Percentiles rank a stretch among this genome's conserved stretches.
These are phyloP conservation scores for Rhodotorula sp. DNA, from an alignment of 1,284 basidiomycete species.

Conservation along the genomic window DNA sequence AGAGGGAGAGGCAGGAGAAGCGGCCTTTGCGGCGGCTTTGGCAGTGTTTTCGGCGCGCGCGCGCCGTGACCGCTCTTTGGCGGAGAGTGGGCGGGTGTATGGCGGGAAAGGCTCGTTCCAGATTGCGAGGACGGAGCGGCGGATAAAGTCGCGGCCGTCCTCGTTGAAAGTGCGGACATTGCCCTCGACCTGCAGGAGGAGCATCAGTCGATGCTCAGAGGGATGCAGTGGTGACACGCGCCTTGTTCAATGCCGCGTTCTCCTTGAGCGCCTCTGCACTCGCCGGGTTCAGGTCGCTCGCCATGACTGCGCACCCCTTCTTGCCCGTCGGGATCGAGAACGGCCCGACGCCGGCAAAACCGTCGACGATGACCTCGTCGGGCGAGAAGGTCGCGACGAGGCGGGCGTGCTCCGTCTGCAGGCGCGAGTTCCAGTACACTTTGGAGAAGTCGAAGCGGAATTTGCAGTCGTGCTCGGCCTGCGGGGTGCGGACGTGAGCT, in stretches of 20 bases:
- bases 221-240: slow-evolving; percentile 49
- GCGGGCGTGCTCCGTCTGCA: slow-evolving; percentile 87
- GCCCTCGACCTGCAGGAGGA: slow-evolving; percentile 62
- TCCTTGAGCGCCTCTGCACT: slow-evolving; percentile 74
- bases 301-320: slow-evolving; percentile 78
- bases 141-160: slow-evolving; percentile 85
- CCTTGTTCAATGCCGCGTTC: slow-evolving; percentile 75
- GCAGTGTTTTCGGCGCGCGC: slow-evolving; percentile 14
- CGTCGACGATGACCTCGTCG: slow-evolving; percentile 78
- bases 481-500: not conserved
- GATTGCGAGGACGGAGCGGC: slow-evolving; percentile 59
- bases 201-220: not conserved
- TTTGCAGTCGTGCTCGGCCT: slow-evolving; percentile 79
- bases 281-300: slow-evolving; percentile 92
- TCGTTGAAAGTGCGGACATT: slow-evolving; percentile 70
- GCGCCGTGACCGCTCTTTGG: slow-evolving; percentile 55
- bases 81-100: slow-evolving; percentile 55
- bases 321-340: slow-evolving; percentile 86
- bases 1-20: not conserved
- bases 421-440: slow-evolving; percentile 97
- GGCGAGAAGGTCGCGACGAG: slow-evolving; percentile 71
- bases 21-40: slow-evolving; percentile 3
- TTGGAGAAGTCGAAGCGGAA: slow-evolving; percentile 93
- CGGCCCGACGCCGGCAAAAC: slow-evolving; percentile 96
- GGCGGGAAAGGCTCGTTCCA: slow-evolving; percentile 66